Conservation (phyloP, 2,329 filamentous ascomycete species). For the Xylaria digitata region DNA sequence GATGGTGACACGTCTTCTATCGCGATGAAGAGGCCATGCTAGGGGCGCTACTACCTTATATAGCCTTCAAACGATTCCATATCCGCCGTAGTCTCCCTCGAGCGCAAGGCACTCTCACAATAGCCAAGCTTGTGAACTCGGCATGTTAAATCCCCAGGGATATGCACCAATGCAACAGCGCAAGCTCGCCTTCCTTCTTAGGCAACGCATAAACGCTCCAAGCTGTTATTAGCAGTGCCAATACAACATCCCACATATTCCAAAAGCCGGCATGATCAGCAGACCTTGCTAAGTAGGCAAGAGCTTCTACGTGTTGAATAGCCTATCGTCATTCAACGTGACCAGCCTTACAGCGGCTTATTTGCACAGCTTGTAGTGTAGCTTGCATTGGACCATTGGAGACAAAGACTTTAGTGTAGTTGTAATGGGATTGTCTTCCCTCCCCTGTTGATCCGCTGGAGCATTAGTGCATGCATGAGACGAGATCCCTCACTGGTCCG, state of each 20-base stretch:
- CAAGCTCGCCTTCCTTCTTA: slow-evolving; percentile 44
- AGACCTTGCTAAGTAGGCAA: neutral
- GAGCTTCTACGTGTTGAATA: neutral
- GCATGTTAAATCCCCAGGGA: slow-evolving; percentile 25
- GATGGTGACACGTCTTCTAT: neutral
- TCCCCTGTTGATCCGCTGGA: neutral
- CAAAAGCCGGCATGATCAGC: slow-evolving; percentile 13
- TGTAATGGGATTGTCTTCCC: neutral
- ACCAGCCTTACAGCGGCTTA: slow-evolving; percentile 17
- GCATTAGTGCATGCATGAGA: slow-evolving; percentile 8
- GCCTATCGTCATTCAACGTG: slow-evolving; percentile 33
- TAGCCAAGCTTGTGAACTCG: slow-evolving; percentile 28
- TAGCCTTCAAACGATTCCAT: slow-evolving; percentile 4
- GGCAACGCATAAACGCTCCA: slow-evolving; percentile 40
- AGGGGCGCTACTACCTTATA: slow-evolving; percentile 18
- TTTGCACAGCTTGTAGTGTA: slow-evolving; percentile 4
- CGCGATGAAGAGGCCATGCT: neutral
- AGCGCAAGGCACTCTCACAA: slow-evolving; percentile 14
- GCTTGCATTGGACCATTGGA: neutral
- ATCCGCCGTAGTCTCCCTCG: slow-evolving; percentile 4
- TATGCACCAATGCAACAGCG: slow-evolving; percentile 33
- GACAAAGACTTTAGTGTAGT: neutral
- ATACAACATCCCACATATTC: slow-evolving; percentile 10
- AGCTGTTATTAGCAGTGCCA: slow-evolving; percentile 23
- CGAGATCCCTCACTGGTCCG: neutral